Percentiles rank a stretch among this genome's conserved stretches.
Conservation (phyloP, 1,139 yeast species). For the Nematodospora anomalae region DNA sequence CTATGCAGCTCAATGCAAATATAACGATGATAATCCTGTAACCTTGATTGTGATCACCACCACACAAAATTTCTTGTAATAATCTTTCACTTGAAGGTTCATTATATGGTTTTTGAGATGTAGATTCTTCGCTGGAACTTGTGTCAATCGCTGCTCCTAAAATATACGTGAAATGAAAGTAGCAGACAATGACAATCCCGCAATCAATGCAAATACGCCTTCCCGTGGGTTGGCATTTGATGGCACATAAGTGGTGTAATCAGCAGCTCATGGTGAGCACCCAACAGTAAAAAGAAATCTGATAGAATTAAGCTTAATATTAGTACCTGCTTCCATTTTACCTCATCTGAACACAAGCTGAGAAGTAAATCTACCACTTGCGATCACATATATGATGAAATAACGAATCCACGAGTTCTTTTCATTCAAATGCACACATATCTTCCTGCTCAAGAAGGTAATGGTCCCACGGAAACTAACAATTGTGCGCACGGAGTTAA, state of each 20-base stretch:
- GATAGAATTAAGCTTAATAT: too few species aligned
- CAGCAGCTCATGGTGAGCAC: conserved; percentile 33
- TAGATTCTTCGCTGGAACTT: conserved; percentile 17
- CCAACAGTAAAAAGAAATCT: conserved; percentile 35
- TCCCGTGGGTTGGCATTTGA: conserved; percentile 25
- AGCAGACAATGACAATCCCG: conserved; percentile 32
- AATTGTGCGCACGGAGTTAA: conserved; percentile 34
- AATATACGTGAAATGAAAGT: conserved; percentile 24
- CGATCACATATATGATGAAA: conserved; percentile 25
- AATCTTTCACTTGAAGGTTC: conserved; percentile 31
- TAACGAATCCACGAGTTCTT: conserved; percentile 33
- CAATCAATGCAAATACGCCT: conserved; percentile 25
- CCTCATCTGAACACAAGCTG: conserved; percentile 26
- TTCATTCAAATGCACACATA: conserved; percentile 30
- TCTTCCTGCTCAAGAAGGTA: conserved; percentile 37
- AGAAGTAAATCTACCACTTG: conserved; percentile 27
- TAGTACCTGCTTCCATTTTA: conserved; percentile 39
- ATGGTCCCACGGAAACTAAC: conserved; percentile 24
- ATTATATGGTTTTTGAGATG: conserved; percentile 20
- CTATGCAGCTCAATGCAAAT: conserved; percentile 28
- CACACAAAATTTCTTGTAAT: conserved; percentile 29
- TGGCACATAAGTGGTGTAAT: conserved; percentile 32
- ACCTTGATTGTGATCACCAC: conserved; percentile 29
- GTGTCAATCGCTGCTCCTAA: conserved; percentile 35
- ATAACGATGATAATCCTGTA: conserved; percentile 33